Evolutionary conservation across 106 monocot species (phyloP).

Genomic region (Dendrobium huoshanense): DNA sequence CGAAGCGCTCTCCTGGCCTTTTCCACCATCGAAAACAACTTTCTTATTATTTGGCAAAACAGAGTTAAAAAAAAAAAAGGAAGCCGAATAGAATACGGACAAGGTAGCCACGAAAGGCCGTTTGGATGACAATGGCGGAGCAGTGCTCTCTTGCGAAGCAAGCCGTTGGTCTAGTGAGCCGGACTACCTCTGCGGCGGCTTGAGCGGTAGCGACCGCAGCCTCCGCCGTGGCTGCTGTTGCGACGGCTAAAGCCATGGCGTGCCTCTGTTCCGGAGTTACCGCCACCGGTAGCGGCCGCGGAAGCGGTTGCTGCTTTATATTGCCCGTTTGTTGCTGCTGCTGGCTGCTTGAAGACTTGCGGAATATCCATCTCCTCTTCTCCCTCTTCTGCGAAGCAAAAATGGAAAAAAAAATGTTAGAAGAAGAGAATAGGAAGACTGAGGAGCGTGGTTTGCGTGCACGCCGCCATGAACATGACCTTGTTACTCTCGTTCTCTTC

Average conservation of each 20-base stretch:
- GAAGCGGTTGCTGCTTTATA: neutral
- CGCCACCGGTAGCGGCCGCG: neutral
- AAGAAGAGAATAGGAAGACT: neutral
- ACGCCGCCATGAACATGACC: neutral
- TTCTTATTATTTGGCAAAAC: neutral
- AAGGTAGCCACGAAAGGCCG: conserved; percentile 86
- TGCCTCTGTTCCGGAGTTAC: conserved; percentile 63
- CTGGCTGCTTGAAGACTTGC: conserved; percentile 34
- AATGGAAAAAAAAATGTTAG: neutral
- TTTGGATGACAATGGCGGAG: conserved; percentile 77
- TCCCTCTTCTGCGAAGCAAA: conserved; percentile 49
- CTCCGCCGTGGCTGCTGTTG: conserved; percentile 78
- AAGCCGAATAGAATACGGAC: conserved; percentile 16
- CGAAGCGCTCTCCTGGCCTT: conserved; percentile 85
- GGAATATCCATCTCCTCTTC: conserved; percentile 86
- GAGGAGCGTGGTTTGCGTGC: no score
- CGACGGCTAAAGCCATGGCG: conserved; percentile 71
- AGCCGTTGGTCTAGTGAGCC: conserved; percentile 43
- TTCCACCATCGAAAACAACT: neutral
- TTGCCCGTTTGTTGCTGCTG: neutral
- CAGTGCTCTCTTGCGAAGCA: conserved; percentile 43
- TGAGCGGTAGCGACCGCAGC: conserved; percentile 81
- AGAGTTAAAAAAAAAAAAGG: neutral
- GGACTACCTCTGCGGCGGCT: conserved; percentile 78
- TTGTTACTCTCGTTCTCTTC: neutral